Evolutionary conservation across 768 basidiomycete species (phyloP).

Genomic region (Tricholoma saponaceum): DNA sequence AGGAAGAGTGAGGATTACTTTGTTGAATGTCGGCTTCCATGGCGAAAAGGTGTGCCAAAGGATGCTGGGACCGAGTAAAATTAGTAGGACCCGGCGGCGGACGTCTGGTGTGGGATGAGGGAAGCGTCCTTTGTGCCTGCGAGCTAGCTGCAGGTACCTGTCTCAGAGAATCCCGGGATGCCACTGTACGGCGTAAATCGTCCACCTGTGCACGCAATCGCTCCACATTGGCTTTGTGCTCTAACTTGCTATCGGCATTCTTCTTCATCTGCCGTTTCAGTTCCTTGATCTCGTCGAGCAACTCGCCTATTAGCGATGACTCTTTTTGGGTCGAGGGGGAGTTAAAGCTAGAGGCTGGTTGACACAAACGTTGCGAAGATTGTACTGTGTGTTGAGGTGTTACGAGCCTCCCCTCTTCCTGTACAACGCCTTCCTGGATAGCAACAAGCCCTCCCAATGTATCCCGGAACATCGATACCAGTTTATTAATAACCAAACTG

Average conservation of each 20-base stretch:
- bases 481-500: too few relatives aligned
- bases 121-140: neutral
- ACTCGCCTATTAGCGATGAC: neutral
- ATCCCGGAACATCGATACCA: too few relatives aligned
- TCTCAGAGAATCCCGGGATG: neutral
- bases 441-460: neutral
- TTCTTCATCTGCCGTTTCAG: neutral
- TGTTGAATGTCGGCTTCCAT: neutral
- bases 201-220: neutral
- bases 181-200: neutral
- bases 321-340: neutral
- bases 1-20: neutral
- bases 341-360: neutral
- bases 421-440: neutral
- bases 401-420: neutral
- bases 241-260: neutral
- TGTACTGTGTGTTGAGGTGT: neutral
- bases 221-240: neutral
- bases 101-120: neutral
- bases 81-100: neutral
- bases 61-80: neutral
- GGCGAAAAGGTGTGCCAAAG: neutral
- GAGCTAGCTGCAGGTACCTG: too few relatives aligned
- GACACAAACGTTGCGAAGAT: too few relatives aligned
- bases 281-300: constrained; percentile 2